Evolutionary conservation across 2,329 filamentous ascomycete genomes (phyloP).

Genomic region (Teratosphaeria viscida): DNA sequence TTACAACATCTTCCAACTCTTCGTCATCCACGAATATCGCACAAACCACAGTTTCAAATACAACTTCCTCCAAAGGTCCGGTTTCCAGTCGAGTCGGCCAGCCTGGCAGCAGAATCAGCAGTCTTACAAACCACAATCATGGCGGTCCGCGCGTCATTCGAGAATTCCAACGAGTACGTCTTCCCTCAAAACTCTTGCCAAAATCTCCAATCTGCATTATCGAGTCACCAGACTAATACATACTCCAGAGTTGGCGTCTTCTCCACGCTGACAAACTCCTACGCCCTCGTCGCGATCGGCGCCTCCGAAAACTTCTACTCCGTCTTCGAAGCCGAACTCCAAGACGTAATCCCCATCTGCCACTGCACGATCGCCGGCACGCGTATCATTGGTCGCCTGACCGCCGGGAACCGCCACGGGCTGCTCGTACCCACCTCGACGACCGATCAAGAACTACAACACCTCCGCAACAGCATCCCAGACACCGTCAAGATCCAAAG

Average conservation of each 20-base stretch:
- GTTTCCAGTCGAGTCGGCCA: background rate
- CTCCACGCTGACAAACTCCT: constrained; percentile 91
- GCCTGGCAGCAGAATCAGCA: background rate
- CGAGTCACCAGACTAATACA: constrained; percentile 7
- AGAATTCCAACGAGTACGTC: constrained; percentile 81
- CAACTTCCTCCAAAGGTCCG: background rate
- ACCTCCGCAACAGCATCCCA: constrained; percentile 88
- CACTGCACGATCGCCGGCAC: constrained; percentile 95
- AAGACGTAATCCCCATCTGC: constrained; percentile 94
- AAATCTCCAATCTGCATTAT: constrained; percentile 9
- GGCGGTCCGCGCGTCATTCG: constrained; percentile 56
- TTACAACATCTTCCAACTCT: background rate
- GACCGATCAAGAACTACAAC: constrained; percentile 95
- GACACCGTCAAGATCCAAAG: constrained; percentile 89
- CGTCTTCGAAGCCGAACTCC: constrained; percentile 94
- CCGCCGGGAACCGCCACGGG: constrained; percentile 91
- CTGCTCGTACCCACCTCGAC: constrained; percentile 92
- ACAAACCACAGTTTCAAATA: background rate
- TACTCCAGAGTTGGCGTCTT: constrained; percentile 71
- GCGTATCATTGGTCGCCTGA: constrained; percentile 89
- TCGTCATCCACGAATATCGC: background rate
- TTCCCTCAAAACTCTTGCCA: constrained; percentile 8
- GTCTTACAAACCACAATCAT: constrained; percentile 25
- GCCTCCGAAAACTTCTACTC: constrained; percentile 96
- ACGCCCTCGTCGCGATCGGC: constrained; percentile 86